Conservation (phyloP, 108 stramenopile genomes). For the Nitzschia sp. region DNA sequence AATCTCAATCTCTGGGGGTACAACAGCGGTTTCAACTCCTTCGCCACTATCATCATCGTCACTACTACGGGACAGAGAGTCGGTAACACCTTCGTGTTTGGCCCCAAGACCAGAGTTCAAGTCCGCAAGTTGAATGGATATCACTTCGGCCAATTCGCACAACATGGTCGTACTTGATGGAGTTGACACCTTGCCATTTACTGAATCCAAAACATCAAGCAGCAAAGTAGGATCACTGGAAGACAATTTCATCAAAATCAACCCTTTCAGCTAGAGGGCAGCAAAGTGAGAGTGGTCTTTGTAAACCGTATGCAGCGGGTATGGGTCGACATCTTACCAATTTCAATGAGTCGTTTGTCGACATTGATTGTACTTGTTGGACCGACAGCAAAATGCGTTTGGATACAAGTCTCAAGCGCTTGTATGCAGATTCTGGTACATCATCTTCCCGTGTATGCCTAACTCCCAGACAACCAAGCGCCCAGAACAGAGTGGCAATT, state of each 20-base stretch:
- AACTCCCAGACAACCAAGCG: constrained; percentile 49
- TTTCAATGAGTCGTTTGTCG: constrained; percentile 2
- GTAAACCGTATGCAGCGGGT: too few species aligned
- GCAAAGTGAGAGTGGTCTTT: background rate
- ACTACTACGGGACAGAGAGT: background rate
- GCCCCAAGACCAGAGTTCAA: background rate
- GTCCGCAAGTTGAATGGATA: constrained; percentile 19
- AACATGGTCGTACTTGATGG: constrained; percentile 5
- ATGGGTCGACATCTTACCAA: constrained; percentile 1
- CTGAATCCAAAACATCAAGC: constrained; percentile 11
- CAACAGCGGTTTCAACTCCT: background rate
- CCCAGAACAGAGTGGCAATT: constrained; percentile 39
- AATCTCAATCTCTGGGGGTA: background rate
- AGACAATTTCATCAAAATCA: constrained; percentile 25
- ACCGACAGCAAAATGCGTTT: constrained; percentile 11
- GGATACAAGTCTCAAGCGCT: constrained; percentile 36
- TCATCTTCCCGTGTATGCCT: constrained; percentile 14
- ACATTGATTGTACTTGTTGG: constrained; percentile 18
- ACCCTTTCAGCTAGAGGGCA: constrained; percentile 13
- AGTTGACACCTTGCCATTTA: constrained; percentile 5
- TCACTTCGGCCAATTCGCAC: constrained; percentile 23
- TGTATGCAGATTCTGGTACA: constrained; percentile 23
- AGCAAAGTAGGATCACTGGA: constrained; percentile 17
- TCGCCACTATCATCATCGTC: background rate
- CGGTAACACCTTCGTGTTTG: background rate